Evolutionary conservation across 1,139 yeast genomes (phyloP).

Genomic region (Keqinozyma sinolaborantium): DNA sequence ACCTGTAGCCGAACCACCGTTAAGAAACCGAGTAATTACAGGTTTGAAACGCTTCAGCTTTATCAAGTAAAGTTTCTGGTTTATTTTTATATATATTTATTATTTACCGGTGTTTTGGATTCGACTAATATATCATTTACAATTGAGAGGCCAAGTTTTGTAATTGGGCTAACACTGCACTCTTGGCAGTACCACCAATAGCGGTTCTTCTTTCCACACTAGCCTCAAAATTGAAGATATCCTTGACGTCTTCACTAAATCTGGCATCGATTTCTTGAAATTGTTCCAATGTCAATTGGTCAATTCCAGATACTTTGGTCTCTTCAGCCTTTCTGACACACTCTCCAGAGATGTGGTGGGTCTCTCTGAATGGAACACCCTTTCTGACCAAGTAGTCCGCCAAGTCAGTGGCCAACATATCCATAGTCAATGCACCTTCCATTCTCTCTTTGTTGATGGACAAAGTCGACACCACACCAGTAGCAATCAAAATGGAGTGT

Average conservation of each 20-base stretch:
- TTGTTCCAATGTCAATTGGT: slow-evolving; percentile 73
- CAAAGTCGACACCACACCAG: slow-evolving; percentile 92
- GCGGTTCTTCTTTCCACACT: slow-evolving; percentile 97
- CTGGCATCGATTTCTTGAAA: slow-evolving; percentile 75
- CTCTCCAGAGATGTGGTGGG: slow-evolving; percentile 97
- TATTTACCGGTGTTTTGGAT: no score
- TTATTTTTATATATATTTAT: no score
- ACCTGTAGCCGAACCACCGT: no score
- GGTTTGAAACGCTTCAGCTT: no score
- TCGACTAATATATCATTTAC: no score
- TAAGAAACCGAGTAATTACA: no score
- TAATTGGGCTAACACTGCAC: slow-evolving; percentile 81
- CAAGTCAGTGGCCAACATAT: slow-evolving; percentile 96
- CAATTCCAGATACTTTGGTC: slow-evolving; percentile 69
- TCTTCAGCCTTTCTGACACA: slow-evolving; percentile 92
- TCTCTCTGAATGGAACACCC: slow-evolving; percentile 98
- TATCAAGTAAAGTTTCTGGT: no score
- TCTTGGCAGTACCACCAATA: slow-evolving; percentile 93
- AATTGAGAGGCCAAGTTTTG: slow-evolving; percentile 34
- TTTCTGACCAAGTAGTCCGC: slow-evolving; percentile 96
- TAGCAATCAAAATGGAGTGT: slow-evolving; percentile 89
- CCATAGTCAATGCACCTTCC: slow-evolving; percentile 92
- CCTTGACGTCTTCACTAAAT: slow-evolving; percentile 76
- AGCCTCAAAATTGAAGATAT: slow-evolving; percentile 84
- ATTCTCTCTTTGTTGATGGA: slow-evolving; percentile 67